Evolutionary conservation across 2,329 filamentous ascomycete species (phyloP).

Genomic region (Aspergillus novoparasiticus): DNA sequence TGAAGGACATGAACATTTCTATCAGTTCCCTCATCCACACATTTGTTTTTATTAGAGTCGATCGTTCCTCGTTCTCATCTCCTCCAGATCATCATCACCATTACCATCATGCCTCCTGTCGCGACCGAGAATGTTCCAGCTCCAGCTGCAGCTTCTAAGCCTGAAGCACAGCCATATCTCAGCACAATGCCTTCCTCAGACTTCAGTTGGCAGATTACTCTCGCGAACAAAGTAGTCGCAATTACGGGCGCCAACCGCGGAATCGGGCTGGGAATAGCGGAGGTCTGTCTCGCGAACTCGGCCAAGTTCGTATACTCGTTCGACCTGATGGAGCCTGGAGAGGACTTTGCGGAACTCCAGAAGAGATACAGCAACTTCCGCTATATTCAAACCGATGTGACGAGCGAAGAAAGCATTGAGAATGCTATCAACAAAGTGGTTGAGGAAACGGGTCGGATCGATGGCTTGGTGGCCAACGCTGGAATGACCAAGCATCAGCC

Average conservation of each 20-base stretch:
- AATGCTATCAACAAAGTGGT: conserved; percentile 46
- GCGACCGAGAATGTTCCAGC: not conserved
- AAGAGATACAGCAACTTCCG: conserved; percentile 47
- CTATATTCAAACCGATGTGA: conserved; percentile 52
- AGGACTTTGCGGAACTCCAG: conserved; percentile 37
- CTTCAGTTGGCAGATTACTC: conserved; percentile 42
- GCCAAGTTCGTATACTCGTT: conserved; percentile 45
- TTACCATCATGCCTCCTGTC: not conserved
- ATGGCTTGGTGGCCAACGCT: conserved; percentile 48
- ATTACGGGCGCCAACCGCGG: conserved; percentile 41
- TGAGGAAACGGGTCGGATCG: conserved; percentile 40
- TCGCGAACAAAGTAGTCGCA: conserved; percentile 41
- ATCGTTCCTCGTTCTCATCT: not conserved
- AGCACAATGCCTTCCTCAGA: not conserved
- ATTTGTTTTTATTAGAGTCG: not conserved
- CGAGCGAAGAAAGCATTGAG: conserved; percentile 44
- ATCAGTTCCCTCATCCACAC: not conserved
- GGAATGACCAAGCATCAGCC: conserved; percentile 51
- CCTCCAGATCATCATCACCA: not conserved
- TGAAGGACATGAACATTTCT: not conserved
- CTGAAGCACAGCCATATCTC: not conserved
- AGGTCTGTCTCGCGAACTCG: conserved; percentile 50
- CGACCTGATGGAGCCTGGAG: conserved; percentile 40
- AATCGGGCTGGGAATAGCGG: conserved; percentile 51
- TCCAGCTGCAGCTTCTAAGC: not conserved